Percentiles rank a stretch among this genome's conserved stretches.
These are phyloP conservation scores for Ophiostoma tasmaniense DNA, from an alignment of 2,329 filamentous ascomycete species.

Conservation along the genomic window DNA sequence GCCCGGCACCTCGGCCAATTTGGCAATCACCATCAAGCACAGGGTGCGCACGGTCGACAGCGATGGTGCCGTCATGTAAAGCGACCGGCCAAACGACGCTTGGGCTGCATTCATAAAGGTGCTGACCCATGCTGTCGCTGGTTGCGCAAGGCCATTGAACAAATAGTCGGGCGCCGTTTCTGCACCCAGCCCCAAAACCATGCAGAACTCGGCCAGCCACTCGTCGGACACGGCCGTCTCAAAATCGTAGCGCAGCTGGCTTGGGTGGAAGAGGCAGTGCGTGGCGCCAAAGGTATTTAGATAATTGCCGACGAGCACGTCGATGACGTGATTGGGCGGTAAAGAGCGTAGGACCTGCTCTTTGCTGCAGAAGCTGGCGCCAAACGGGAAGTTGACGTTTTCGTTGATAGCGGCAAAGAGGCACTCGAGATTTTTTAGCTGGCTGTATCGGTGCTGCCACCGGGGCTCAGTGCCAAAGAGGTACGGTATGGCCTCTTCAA, in stretches of 20 bases:
- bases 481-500: slow-evolving; percentile 23
- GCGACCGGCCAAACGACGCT: slow-evolving; percentile 21
- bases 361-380: slow-evolving; percentile 18
- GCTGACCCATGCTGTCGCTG: slow-evolving; percentile 21
- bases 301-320: slow-evolving; percentile 23
- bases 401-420: slow-evolving; percentile 21
- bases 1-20: slow-evolving; percentile 22
- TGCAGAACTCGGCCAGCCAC: slow-evolving; percentile 25
- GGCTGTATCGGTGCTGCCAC: slow-evolving; percentile 23
- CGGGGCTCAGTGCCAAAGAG: slow-evolving; percentile 21
- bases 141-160: slow-evolving; percentile 20
- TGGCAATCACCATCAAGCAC: slow-evolving; percentile 23
- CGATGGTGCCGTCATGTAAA: slow-evolving; percentile 21
- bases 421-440: slow-evolving; percentile 22
- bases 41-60: slow-evolving; percentile 23
- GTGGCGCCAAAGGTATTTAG: slow-evolving; percentile 23
- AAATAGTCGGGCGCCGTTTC: slow-evolving; percentile 19
- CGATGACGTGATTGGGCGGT: slow-evolving; percentile 21
- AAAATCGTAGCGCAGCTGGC: slow-evolving; percentile 22
- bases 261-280: slow-evolving; percentile 22
- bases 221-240: slow-evolving; percentile 18
- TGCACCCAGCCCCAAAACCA: slow-evolving; percentile 24
- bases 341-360: slow-evolving; percentile 20
- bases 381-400: slow-evolving; percentile 24
- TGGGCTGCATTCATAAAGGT: slow-evolving; percentile 23